Evolutionary conservation across 352 stramenopile genomes (phyloP), one percentile per base, ranked within the genome.

Genomic region (Phytophthora syringae): DNA sequence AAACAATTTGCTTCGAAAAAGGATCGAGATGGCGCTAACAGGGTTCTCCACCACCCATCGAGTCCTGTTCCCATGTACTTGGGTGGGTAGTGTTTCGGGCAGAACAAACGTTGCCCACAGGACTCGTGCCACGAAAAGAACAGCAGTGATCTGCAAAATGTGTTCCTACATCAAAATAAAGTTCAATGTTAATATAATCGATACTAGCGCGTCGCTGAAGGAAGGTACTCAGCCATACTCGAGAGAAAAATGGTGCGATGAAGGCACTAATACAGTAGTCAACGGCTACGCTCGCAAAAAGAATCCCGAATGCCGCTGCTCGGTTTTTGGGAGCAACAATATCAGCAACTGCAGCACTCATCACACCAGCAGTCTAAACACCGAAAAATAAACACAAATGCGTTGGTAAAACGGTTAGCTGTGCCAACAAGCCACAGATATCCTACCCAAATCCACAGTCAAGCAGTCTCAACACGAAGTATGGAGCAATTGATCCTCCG

Each of bases 371-470:
- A 9, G 81, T 93, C 11, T 82, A 91, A 22, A 7, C 51, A 9
- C 13, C 55, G 22, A 52, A 51, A 6, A 6, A 15, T 16, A 42
- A 6, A 11, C 11, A 42, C 36, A 42, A 42, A 15, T 7, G 10
- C n/a, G n/a, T n/a, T n/a, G n/a, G n/a, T n/a, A n/a, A n/a, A n/a
- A n/a, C n/a, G n/a, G n/a, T n/a, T n/a, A n/a, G n/a, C n/a, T n/a
- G n/a, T n/a, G n/a, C n/a, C n/a, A n/a, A n/a, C n/a, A n/a, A n/a
- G 15, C 39, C 43, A 16, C 30, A 22, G 20, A 15, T 30, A n/a
- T n/a, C 60, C 37, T 70, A 92, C 85, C 80, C 79, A 53, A 92
- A 89, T 12, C 82, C 74, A n/a, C 63, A 81, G 55, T 83, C 77
- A 18, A 90, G 64, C 28, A 94, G 80, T 18, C 72, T 77, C 6